Percentiles rank a stretch among this genome's conserved stretches.
Conservation (phyloP, 2,329 filamentous ascomycete genomes). For the Furcasterigmium furcatum region DNA sequence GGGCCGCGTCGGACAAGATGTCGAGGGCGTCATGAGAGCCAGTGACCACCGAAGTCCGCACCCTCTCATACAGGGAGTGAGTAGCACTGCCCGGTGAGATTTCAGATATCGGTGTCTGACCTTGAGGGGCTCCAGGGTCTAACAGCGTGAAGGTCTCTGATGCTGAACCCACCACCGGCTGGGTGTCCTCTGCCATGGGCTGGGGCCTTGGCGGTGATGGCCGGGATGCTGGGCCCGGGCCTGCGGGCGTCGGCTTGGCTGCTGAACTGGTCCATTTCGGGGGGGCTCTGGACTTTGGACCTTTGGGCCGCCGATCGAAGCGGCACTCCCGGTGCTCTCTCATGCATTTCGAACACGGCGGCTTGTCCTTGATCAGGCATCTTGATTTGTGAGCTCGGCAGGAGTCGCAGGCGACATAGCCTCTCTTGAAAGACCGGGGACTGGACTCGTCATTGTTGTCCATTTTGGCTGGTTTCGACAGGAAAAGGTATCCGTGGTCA, state of each 20-base stretch:
- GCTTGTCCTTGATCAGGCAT: constrained; percentile 9
- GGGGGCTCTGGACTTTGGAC: constrained; percentile 6
- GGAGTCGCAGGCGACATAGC: constrained; percentile 10
- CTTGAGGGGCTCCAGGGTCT: not conserved
- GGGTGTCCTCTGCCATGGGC: too few relatives aligned
- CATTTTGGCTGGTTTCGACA: not conserved
- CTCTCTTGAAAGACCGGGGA: constrained; percentile 6
- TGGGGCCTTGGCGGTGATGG: too few relatives aligned
- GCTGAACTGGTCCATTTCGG: constrained; percentile 4
- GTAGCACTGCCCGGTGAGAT: not conserved
- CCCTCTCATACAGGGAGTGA: constrained; percentile 1
- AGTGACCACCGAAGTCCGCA: constrained; percentile 4
- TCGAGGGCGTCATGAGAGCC: constrained; percentile 6
- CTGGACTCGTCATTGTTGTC: not conserved
- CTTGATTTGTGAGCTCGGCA: constrained; percentile 9
- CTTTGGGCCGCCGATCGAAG: constrained; percentile 7
- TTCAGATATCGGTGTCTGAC: not conserved
- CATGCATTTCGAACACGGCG: constrained; percentile 9
- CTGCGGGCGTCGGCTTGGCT: too few relatives aligned
- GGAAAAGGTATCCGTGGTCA: too few relatives aligned
- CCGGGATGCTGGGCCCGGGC: too few relatives aligned
- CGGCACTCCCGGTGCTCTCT: constrained; percentile 11
- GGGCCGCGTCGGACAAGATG: constrained; percentile 5
- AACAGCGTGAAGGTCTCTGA: too few relatives aligned
- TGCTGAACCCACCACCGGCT: too few relatives aligned